phyloP scores from a whole-genome alignment of 192 early-diverging fungal species.

The Backusella circina region DNA sequence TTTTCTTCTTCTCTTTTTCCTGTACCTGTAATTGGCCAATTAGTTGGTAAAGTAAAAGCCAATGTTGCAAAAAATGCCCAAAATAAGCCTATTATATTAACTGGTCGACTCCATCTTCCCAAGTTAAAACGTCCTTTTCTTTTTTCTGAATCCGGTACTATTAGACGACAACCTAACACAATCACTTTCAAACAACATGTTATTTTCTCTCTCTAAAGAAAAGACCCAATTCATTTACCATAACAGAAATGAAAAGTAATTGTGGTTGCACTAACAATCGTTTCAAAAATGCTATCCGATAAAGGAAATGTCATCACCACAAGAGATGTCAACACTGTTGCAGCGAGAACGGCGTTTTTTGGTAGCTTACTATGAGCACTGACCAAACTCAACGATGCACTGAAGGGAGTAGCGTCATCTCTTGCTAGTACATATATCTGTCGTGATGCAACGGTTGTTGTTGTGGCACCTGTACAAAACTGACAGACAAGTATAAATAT shows the following conservation, averaged over 20 bases:
- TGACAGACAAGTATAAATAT: constrained; percentile 40
- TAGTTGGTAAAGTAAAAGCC: constrained; percentile 26
- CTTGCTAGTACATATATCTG: constrained; percentile 50
- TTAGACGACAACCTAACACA: constrained; percentile 15
- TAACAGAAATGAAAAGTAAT: constrained; percentile 26
- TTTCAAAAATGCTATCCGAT: constrained; percentile 26
- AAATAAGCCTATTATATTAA: constrained; percentile 17
- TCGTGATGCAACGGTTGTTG: constrained; percentile 42
- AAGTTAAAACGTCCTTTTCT: constrained; percentile 19
- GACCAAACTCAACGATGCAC: not conserved
- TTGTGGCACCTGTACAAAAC: constrained; percentile 42
- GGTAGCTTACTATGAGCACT: constrained; percentile 7
- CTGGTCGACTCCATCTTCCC: constrained; percentile 10
- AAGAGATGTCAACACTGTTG: not conserved
- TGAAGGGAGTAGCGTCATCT: constrained; percentile 34
- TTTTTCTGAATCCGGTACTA: not conserved
- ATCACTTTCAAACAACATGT: constrained; percentile 10
- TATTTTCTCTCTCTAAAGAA: not conserved
- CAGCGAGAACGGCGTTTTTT: constrained; percentile 8
- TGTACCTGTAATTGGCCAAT: constrained; percentile 29
- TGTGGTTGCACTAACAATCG: constrained; percentile 28
- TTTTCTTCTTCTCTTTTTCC: not conserved
- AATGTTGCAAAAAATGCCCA: constrained; percentile 25
- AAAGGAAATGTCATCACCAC: constrained; percentile 23
- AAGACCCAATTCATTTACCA: constrained; percentile 1